These are phyloP conservation scores for Colletotrichum lini DNA, from an alignment of 2,329 filamentous ascomycete genomes.

Conservation along the genomic window DNA sequence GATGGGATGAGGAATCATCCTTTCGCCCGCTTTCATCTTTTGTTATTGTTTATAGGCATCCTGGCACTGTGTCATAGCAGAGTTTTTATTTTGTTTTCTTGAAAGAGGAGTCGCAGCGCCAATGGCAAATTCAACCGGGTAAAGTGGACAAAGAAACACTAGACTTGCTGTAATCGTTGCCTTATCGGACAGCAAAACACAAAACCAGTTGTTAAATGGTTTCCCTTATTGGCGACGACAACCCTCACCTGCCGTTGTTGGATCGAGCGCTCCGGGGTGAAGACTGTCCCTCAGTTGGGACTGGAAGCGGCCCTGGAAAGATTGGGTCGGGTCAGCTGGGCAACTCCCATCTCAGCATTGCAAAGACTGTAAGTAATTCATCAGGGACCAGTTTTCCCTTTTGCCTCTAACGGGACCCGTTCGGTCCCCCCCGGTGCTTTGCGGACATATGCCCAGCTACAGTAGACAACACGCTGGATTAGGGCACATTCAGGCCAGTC, in stretches of 20 bases:
- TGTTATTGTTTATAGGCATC: too few relatives aligned
- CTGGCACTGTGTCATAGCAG: too few relatives aligned
- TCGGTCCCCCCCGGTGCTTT: not conserved
- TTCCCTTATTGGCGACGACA: too few relatives aligned
- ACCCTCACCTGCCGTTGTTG: conserved; percentile 1
- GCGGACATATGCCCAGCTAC: conserved; percentile 38
- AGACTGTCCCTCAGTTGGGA: not conserved
- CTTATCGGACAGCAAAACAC: too few relatives aligned
- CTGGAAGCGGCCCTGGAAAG: not conserved
- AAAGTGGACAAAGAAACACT: too few relatives aligned
- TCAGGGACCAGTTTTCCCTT: not conserved
- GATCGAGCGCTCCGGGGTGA: conserved; percentile 16
- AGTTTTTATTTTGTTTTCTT: too few relatives aligned
- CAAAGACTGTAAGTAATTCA: not conserved
- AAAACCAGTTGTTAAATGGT: too few relatives aligned
- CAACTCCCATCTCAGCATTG: not conserved
- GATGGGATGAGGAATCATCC: too few relatives aligned
- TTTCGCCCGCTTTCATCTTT: too few relatives aligned
- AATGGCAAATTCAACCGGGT: not conserved
- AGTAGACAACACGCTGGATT: conserved; percentile 34
- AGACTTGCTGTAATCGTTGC: too few relatives aligned
- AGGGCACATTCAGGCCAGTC: conserved; percentile 28
- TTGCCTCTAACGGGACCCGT: not conserved
- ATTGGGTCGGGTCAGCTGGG: conserved; percentile 17
- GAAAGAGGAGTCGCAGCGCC: too few relatives aligned